Base-by-base conservation (phyloP, 176 grass and related monocot species). In the Cenchrus fungigraminus region DNA sequence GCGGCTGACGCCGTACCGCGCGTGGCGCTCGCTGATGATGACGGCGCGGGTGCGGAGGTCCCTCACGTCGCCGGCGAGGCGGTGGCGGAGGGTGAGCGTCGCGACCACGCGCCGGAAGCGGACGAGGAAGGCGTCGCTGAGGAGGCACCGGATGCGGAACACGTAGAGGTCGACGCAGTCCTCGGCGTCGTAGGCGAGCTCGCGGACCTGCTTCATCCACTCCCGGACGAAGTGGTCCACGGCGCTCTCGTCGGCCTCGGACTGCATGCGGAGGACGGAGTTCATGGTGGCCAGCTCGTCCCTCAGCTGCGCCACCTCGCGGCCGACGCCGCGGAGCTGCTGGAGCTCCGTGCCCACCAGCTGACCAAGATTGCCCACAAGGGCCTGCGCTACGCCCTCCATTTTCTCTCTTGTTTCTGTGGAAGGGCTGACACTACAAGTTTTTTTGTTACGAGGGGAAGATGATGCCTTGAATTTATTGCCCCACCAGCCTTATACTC, bases 181-280 rank as follows among this genome's bases (percentile, higher is more conserved):
- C 37, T 40, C 37, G 37, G 37, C 37, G 37, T 40, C 37, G 37
- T 40, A 40, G 37, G 37, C 37, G 37, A 40, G 37, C 37, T 40
- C 37, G 37, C 37, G 37, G 37, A 40, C 37, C 37, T 40, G 37
- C 37, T 40, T 40, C 37, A 40, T 40, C 37, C 37, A 40, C 37
- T 40, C 37, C 37, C 37, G 37, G 37, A 40, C 37, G 37, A 40
- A 40, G 37, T 40, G 37, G 37, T 40, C 37, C 37, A 40, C 37
- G 37, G 37, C 37, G 12, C 50, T 11, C 47, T 50, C 47, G 47
- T 50, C 47, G 8, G 47, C 76, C 5, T 78, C 76, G 3, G 42
- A 63, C 19, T 29, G 76, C 76, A 78, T 62, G 37, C 10, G 20
- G 42, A 78, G 76, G 58, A 78, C 3, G 12, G 76, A 54, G 10